Percentiles rank a stretch among this genome's conserved stretches.
phyloP scores from a whole-genome alignment of 306 rosid species.

The Glycine soja region DNA sequence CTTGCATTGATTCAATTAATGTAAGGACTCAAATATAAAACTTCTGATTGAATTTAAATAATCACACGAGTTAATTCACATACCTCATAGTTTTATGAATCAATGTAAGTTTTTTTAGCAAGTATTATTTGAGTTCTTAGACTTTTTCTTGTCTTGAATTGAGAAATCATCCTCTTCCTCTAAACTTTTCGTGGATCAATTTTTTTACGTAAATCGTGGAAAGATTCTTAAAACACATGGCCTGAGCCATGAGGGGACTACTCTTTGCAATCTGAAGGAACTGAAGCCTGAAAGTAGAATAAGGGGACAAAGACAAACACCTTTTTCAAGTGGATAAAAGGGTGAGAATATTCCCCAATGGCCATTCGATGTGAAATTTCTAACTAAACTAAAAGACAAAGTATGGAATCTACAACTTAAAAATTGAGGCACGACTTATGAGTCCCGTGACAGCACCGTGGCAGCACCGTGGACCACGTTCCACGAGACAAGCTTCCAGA shows the following conservation, averaged over 20 bases:
- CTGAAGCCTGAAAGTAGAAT: conserved; percentile 7
- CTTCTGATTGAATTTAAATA: too few species aligned
- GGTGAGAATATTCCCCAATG: conserved; percentile 41
- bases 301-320: not conserved
- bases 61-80: too few species aligned
- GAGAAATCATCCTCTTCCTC: not conserved
- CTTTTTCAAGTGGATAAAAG: conserved; percentile 19
- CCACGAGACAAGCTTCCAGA: conserved; percentile 24
- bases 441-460: conserved; percentile 42
- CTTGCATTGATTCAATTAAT: too few species aligned
- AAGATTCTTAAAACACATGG: conserved; percentile 24
- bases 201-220: not conserved
- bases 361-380: conserved; percentile 26
- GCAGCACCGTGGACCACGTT: conserved; percentile 6
- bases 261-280: not conserved
- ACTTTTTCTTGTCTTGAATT: not conserved
- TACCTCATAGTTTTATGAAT: too few species aligned
- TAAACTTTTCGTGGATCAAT: not conserved
- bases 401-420: conserved; percentile 12
- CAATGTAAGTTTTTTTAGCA: not conserved
- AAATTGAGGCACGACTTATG: conserved; percentile 28
- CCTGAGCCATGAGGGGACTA: not conserved
- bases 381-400: conserved; percentile 31
- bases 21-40: too few species aligned
- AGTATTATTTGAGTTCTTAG: not conserved